phyloP scores from a whole-genome alignment of 73 alveolate species.

The Paramecium pentaurelia region DNA sequence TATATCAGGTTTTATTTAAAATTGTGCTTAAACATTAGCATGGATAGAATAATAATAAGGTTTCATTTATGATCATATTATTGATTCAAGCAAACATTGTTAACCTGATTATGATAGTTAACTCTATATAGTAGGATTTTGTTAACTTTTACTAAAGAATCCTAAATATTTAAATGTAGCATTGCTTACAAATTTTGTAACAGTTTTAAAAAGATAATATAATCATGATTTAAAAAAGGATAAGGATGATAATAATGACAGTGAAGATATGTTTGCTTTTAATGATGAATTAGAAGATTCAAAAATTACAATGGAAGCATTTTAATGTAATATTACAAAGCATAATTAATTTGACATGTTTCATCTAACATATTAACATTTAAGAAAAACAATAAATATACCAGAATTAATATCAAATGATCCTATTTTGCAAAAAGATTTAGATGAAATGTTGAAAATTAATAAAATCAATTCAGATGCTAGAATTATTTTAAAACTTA shows the following conservation, averaged over 20 bases:
- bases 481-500: neutral
- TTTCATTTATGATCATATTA: neutral
- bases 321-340: neutral
- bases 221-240: neutral
- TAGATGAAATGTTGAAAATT: neutral
- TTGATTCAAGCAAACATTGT: neutral
- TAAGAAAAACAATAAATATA: neutral
- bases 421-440: neutral
- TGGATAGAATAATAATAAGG: neutral
- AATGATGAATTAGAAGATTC: slow-evolving; percentile 3
- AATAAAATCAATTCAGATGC: neutral
- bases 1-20: neutral
- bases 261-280: neutral
- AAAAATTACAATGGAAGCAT: neutral
- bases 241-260: neutral
- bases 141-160: neutral
- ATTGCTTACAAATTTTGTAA: neutral
- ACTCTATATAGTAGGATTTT: neutral
- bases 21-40: neutral
- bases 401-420: neutral
- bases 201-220: neutral
- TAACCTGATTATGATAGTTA: neutral
- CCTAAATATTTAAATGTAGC: neutral
- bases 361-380: neutral
- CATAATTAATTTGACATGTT: neutral